Evolutionary conservation across 2,329 filamentous ascomycete species (phyloP).

Genomic region (Phaeophleospora eucalypticola): DNA sequence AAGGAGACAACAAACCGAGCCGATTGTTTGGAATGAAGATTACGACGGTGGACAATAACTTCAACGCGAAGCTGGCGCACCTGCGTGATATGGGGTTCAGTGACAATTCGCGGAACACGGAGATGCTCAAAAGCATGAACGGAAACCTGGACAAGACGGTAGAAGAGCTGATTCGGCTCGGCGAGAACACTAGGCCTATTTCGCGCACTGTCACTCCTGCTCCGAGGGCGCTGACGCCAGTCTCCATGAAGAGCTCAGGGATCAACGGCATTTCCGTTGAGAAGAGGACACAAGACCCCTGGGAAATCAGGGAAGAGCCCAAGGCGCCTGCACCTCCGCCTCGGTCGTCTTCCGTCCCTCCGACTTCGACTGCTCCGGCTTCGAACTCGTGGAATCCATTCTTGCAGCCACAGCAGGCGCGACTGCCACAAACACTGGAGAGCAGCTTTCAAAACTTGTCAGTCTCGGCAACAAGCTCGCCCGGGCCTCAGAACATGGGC

Average conservation of each 20-base stretch:
- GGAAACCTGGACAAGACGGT: slow-evolving; percentile 83
- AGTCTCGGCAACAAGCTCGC: slow-evolving; percentile 41
- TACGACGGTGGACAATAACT: slow-evolving; percentile 58
- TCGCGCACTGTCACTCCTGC: slow-evolving; percentile 32
- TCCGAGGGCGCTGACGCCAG: slow-evolving; percentile 31
- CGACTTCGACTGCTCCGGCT: slow-evolving; percentile 15
- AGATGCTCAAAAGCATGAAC: slow-evolving; percentile 75
- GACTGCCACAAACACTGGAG: slow-evolving; percentile 27
- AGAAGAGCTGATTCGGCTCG: slow-evolving; percentile 77
- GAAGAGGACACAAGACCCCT: slow-evolving; percentile 39
- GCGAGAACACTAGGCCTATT: slow-evolving; percentile 58
- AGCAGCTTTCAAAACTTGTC: slow-evolving; percentile 66
- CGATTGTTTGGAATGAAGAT: slow-evolving; percentile 35
- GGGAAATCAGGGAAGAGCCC: slow-evolving; percentile 41
- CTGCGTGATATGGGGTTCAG: slow-evolving; percentile 88
- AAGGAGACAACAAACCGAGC: slow-evolving; percentile 54
- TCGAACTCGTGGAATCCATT: slow-evolving; percentile 66
- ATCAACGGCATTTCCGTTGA: slow-evolving; percentile 44
- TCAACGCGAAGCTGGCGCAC: slow-evolving; percentile 71
- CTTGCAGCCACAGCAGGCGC: slow-evolving; percentile 39
- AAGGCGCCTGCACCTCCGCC: slow-evolving; percentile 27
- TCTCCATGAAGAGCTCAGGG: slow-evolving; percentile 45
- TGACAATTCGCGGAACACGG: slow-evolving; percentile 75
- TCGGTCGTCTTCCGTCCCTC: slow-evolving; percentile 34
- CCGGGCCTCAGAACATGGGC: slow-evolving; percentile 16